Evolutionary conservation across 2,329 filamentous ascomycete genomes (phyloP).

Genomic region (Trichoderma gracile): DNA sequence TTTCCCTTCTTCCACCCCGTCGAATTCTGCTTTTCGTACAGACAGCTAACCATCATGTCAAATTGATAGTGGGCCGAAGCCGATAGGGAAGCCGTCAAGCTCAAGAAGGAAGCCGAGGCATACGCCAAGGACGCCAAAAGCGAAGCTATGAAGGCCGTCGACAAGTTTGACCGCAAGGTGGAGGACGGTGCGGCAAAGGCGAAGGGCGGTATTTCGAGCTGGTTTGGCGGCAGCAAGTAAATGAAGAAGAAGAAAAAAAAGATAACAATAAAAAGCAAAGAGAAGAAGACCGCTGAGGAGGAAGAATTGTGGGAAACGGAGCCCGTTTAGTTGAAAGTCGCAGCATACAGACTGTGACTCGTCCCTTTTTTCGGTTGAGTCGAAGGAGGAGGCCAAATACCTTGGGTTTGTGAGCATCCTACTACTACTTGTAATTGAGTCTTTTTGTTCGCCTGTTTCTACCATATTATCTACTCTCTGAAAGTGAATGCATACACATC

Average conservation of each 20-base stretch:
- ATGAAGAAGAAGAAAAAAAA: background rate
- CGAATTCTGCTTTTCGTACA: background rate
- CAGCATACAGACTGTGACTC: background rate
- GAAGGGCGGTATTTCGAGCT: slow-evolving; percentile 79
- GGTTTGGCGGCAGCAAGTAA: slow-evolving; percentile 68
- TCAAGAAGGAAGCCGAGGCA: slow-evolving; percentile 61
- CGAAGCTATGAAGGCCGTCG: slow-evolving; percentile 69
- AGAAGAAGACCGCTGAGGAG: background rate
- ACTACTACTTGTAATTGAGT: background rate
- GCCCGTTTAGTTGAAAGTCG: background rate
- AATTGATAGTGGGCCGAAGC: slow-evolving; percentile 51
- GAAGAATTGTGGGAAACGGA: background rate
- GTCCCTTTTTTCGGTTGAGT: background rate
- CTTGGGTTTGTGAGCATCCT: background rate
- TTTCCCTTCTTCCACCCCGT: no score
- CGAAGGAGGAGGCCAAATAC: background rate
- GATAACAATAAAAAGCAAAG: no score
- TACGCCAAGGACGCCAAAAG: slow-evolving; percentile 64
- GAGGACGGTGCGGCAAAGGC: slow-evolving; percentile 77
- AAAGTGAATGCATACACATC: background rate
- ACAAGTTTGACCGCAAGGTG: slow-evolving; percentile 80
- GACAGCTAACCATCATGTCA: background rate
- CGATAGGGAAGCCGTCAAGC: slow-evolving; percentile 61
- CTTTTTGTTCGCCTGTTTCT: background rate
- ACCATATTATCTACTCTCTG: background rate